A percentile compares a stretch with the other conserved stretches of the same genome.
Conservation (phyloP, 345 rosid genomes). For the Psidium guajava region DNA sequence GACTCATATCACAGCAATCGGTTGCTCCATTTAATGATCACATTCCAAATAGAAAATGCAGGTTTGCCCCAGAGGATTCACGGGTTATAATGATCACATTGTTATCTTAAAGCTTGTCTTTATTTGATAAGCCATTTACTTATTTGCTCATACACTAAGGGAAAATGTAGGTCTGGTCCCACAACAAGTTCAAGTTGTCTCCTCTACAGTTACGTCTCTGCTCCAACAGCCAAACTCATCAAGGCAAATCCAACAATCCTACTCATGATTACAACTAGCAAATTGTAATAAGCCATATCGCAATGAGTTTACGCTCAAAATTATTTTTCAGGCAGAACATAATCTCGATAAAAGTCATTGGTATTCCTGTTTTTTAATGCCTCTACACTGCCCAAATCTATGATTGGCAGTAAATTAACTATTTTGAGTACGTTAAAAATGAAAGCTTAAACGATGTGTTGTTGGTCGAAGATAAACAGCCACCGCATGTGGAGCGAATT, state of each 20-base stretch:
- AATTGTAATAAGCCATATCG: neutral
- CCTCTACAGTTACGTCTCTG: neutral
- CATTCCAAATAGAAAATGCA: neutral
- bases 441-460: neutral
- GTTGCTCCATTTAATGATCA: neutral
- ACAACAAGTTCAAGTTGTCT: neutral
- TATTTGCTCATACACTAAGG: neutral
- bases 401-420: neutral
- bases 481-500: neutral
- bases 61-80: neutral
- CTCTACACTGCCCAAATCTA: neutral
- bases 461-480: neutral
- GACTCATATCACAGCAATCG: neutral
- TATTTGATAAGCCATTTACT: neutral
- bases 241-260: neutral
- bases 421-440: neutral
- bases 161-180: neutral
- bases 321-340: neutral
- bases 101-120: neutral
- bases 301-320: neutral
- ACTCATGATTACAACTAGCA: neutral
- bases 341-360: neutral
- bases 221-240: neutral
- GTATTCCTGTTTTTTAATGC: neutral
- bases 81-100: neutral